These are phyloP conservation scores for Fusarium aywerte DNA, from an alignment of 2,329 filamentous ascomycete species.

Conservation along the genomic window DNA sequence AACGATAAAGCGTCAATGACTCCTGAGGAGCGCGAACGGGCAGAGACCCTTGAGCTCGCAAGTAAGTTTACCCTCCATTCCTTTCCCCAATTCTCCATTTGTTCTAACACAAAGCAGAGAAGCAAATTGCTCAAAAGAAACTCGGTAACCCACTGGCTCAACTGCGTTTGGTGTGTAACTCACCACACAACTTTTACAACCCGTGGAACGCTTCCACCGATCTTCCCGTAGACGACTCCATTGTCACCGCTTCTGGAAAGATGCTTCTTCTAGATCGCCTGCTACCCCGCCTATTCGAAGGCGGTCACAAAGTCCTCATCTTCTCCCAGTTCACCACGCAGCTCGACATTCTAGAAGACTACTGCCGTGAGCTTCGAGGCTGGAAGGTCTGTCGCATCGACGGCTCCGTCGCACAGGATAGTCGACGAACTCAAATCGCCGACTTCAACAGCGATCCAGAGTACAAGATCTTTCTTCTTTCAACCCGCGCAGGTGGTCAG, in stretches of 20 bases:
- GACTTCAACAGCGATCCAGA: slow-evolving; percentile 74
- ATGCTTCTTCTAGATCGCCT: slow-evolving; percentile 94
- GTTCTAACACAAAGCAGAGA: slow-evolving; percentile 62
- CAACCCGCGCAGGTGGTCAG: slow-evolving; percentile 90
- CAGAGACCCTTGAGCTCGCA: slow-evolving; percentile 77
- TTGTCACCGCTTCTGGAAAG: slow-evolving; percentile 91
- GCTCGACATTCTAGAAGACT: slow-evolving; percentile 89
- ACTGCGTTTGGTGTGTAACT: slow-evolving; percentile 90
- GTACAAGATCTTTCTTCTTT: slow-evolving; percentile 84
- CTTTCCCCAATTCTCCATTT: background rate
- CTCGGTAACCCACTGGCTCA: slow-evolving; percentile 94
- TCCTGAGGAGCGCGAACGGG: slow-evolving; percentile 71
- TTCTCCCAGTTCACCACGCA: slow-evolving; percentile 98
- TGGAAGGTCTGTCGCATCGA: slow-evolving; percentile 93
- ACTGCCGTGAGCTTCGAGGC: slow-evolving; percentile 76
- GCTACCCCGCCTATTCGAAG: slow-evolving; percentile 76
- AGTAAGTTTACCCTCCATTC: slow-evolving; percentile 62
- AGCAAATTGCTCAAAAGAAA: slow-evolving; percentile 90
- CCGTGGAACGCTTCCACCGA: slow-evolving; percentile 76
- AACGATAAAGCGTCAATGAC: slow-evolving; percentile 49
- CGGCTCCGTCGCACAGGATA: slow-evolving; percentile 81
- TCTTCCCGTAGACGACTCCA: slow-evolving; percentile 75
- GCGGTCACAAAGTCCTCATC: slow-evolving; percentile 89
- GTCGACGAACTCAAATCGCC: slow-evolving; percentile 76
- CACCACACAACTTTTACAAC: slow-evolving; percentile 96